Evolutionary conservation across 2,329 filamentous ascomycete species (phyloP), one percentile per base, ranked within the genome.

Genomic region (Penicillium sp.): DNA sequence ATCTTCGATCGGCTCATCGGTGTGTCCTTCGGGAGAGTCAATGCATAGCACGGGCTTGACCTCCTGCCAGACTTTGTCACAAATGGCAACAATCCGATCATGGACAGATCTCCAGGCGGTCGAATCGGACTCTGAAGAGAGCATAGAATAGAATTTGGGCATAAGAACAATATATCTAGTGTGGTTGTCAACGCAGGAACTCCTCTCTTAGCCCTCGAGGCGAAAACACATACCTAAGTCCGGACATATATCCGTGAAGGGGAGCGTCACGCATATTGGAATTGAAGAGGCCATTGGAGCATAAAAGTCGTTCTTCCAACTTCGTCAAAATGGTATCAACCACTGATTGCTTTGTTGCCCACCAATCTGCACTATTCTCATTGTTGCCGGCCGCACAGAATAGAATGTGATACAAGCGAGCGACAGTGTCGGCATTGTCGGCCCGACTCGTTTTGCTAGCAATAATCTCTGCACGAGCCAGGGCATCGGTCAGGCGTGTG

Each of bases 351-450:
- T 73, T 75, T 0, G 64, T 71, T 38, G 59, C 47, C 65, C 66
- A 71, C 68, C 69, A 73, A 1, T 44, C 35, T 8, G 35, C 44
- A 8, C 44, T 39, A 14, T 18, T 30, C 22, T 46, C 43, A n/a
- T 50, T 47, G 64, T 58, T 50, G n/a, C 72, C 66, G 1, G 81
- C 75, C 67, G 85, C 82, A 36, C 76, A 76, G 65, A 86, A 89
- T 4, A 90, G 69, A 14, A 95, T 74, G 36, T 88, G 84, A 54
- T 87, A 88, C 2, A 87, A 79, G 47, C 90, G 85, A 30, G 92
- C 92, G 43, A 94, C 86, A 9, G 92, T 92, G 71, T 99, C 92
- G 1, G 92, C 91, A 68, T 96, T 90, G 66, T 97, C 92, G 11
- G 91, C 92, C 54, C 94, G 82, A 20, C 90, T 90, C 4, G 90